Conservation (phyloP, 225 moss, liverwort and hornwort genomes). For the Climacium dendroides region DNA sequence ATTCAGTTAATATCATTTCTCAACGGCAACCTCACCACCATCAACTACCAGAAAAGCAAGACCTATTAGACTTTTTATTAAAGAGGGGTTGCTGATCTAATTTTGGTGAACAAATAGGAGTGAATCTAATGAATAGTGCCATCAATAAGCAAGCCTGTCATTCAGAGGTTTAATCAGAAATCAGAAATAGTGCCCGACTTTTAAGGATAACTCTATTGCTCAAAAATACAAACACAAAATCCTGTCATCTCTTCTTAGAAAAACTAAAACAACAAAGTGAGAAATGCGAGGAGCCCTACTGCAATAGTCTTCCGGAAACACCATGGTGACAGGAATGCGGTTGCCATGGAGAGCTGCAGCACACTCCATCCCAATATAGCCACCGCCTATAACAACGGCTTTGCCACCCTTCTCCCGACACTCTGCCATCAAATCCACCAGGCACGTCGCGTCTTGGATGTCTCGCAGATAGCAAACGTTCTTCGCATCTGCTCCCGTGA, state of each 20-base stretch:
- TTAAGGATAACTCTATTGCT: neutral
- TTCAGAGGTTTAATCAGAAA: neutral
- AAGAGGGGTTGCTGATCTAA: neutral
- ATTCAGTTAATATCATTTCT: neutral
- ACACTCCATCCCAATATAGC: constrained; percentile 99
- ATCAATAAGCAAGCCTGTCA: neutral
- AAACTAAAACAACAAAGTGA: neutral
- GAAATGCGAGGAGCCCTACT: constrained; percentile 24
- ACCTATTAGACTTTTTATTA: too few species aligned
- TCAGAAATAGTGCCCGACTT: neutral
- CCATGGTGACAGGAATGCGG: constrained; percentile 76
- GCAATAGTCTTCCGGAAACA: constrained; percentile 87
- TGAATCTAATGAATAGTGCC: neutral
- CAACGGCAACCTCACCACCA: neutral
- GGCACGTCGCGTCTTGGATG: constrained; percentile 54
- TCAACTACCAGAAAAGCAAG: neutral
- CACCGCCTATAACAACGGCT: constrained; percentile 95
- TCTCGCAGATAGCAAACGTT: constrained; percentile 85
- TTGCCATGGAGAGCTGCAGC: constrained; percentile 81
- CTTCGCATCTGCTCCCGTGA: constrained; percentile 57
- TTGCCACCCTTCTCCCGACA: constrained; percentile 50
- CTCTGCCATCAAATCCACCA: constrained; percentile 49
- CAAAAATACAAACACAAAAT: neutral
- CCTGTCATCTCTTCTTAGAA: neutral
- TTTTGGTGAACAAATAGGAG: neutral